These are phyloP conservation scores for Puccinia polysora DNA, from an alignment of 1,284 basidiomycete species.

Conservation along the genomic window DNA sequence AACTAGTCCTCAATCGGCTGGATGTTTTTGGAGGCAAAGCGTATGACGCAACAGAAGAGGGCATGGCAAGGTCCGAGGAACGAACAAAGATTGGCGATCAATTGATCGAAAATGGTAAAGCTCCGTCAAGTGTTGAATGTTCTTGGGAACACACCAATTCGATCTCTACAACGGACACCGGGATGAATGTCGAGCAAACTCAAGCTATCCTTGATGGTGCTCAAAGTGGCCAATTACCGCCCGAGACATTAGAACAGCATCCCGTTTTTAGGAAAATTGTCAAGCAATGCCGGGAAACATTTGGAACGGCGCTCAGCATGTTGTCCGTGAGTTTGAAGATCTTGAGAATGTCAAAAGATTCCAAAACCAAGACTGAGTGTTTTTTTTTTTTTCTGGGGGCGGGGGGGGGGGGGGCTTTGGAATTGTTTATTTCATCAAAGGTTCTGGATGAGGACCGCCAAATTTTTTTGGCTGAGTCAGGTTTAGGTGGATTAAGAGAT, in stretches of 20 bases:
- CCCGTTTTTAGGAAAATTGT: conserved; percentile 49
- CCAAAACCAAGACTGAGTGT: too few relatives aligned
- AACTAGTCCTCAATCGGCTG: conserved; percentile 48
- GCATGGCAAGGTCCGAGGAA: not conserved
- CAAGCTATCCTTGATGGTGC: not conserved
- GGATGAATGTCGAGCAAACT: not conserved
- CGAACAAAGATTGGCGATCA: conserved; percentile 21
- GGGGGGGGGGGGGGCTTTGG: not conserved
- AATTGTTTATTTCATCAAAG: not conserved
- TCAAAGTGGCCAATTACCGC: not conserved
- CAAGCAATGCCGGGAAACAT: conserved; percentile 46
- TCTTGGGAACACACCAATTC: conserved; percentile 36
- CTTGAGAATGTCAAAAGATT: too few relatives aligned
- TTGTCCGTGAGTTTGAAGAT: conserved; percentile 45
- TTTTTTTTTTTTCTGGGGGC: not conserved
- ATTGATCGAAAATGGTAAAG: conserved; percentile 22
- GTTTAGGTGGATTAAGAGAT: conserved; percentile 19
- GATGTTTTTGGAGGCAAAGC: conserved; percentile 46
- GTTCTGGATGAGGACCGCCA: conserved; percentile 49
- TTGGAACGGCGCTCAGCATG: conserved; percentile 47
- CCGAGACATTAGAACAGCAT: conserved; percentile 43
- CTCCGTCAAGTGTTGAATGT: conserved; percentile 16
- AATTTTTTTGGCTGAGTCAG: conserved; percentile 48
- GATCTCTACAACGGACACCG: not conserved
- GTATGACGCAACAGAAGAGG: conserved; percentile 33